Evolutionary conservation across 768 basidiomycete genomes (phyloP).

Genomic region (Pleurotus ostreatus): DNA sequence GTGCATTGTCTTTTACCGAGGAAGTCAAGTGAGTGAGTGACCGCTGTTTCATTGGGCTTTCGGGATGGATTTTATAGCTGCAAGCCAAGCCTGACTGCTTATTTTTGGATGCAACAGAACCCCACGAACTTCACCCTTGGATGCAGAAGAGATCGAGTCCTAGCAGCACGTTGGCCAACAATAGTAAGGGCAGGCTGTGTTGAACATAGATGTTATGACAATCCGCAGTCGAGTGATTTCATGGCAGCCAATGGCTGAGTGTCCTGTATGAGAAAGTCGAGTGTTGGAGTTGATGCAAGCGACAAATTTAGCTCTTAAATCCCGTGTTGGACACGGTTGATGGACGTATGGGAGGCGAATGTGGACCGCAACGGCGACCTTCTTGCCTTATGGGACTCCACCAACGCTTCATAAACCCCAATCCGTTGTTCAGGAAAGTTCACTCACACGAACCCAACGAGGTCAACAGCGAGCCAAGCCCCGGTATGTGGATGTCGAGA

Average conservation of each 20-base stretch:
- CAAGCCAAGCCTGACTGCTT: not conserved
- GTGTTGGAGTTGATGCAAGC: no score
- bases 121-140: constrained; percentile 3
- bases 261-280: no score
- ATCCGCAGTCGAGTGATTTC: not conserved
- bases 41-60: not conserved
- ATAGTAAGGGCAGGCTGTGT: constrained; percentile 1
- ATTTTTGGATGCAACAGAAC: not conserved
- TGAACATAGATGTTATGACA: not conserved
- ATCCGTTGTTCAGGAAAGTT: no score
- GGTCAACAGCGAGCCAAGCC: not conserved
- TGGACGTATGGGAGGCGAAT: no score
- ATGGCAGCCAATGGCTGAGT: no score
- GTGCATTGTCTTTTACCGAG: not conserved
- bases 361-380: no score
- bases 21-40: not conserved
- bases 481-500: not conserved
- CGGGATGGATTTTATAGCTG: constrained; percentile 1
- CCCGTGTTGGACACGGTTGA: no score
- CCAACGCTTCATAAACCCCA: no score
- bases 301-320: no score
- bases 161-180: not conserved
- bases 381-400: no score
- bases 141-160: not conserved
- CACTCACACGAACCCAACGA: not conserved